phyloP scores from a whole-genome alignment of 108 stramenopile species.

The Cyclotella baltica region DNA sequence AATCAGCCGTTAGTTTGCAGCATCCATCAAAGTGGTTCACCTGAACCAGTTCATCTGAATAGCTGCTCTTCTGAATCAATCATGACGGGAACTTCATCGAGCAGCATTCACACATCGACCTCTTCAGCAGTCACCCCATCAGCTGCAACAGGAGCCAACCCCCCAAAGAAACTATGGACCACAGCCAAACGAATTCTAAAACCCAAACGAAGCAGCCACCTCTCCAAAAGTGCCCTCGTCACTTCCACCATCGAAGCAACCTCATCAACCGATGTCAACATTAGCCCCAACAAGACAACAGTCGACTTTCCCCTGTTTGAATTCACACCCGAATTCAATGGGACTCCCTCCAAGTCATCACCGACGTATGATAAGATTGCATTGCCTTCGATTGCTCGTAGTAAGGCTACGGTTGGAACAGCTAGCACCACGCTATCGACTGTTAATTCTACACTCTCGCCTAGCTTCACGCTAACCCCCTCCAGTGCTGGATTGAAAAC shows the following conservation, averaged over 20 bases:
- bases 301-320: too few species aligned
- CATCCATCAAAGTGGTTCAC: too few species aligned
- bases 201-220: neutral
- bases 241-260: too few species aligned
- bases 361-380: neutral
- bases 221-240: neutral
- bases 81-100: too few species aligned
- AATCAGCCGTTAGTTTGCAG: too few species aligned
- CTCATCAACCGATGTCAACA: neutral
- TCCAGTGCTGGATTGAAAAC: neutral
- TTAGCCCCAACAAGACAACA: neutral
- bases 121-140: neutral
- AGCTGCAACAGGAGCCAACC: neutral
- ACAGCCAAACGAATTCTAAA: neutral
- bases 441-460: neutral
- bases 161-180: neutral
- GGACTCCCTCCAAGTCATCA: too few species aligned
- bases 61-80: too few species aligned
- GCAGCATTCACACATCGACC: neutral
- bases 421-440: neutral
- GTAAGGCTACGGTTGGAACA: neutral
- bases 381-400: neutral
- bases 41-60: too few species aligned
- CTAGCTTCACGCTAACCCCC: neutral
- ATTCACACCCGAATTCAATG: too few species aligned